These are phyloP conservation scores for Adansonia madagascariensis DNA, from an alignment of 441 rosid species.

Conservation along the genomic window DNA sequence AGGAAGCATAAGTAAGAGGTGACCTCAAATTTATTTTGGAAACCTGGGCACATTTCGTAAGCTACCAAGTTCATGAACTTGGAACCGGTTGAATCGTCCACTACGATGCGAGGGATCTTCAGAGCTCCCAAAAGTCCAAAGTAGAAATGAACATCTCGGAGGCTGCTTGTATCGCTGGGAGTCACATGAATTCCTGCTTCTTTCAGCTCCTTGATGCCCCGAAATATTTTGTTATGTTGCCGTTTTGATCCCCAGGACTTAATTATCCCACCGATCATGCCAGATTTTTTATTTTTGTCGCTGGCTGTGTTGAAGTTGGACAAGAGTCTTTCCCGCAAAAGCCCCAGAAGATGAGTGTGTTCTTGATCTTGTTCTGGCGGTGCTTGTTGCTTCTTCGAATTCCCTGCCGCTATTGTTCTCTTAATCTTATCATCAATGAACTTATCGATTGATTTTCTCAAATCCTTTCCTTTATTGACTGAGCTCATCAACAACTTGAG, in stretches of 20 bases:
- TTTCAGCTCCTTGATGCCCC: slow-evolving; percentile 17
- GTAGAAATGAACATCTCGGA: slow-evolving; percentile 6
- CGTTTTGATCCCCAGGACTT: background rate
- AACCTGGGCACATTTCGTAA: slow-evolving; percentile 28
- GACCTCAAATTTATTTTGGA: background rate
- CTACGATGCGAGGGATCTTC: slow-evolving; percentile 14
- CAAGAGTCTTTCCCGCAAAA: slow-evolving; percentile 17
- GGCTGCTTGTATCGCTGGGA: background rate
- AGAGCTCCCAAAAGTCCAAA: slow-evolving; percentile 6
- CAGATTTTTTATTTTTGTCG: background rate
- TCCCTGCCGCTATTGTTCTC: background rate
- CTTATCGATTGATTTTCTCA: background rate
- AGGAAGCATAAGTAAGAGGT: slow-evolving; percentile 32
- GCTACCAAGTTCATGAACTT: slow-evolving; percentile 35
- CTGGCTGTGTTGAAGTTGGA: background rate
- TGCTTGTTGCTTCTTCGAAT: background rate
- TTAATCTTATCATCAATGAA: background rate
- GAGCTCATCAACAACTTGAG: slow-evolving; percentile 13
- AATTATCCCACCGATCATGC: too few relatives aligned
- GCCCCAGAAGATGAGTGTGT: slow-evolving; percentile 24
- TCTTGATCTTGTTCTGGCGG: background rate
- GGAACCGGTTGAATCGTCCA: slow-evolving; percentile 30
- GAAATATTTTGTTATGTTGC: background rate
- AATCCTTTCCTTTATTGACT: background rate
- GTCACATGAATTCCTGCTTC: slow-evolving; percentile 25